Evolutionary conservation across 2,329 filamentous ascomycete species (phyloP), one percentile per base, ranked within the genome.

Genomic region (Aspergillus fructus): DNA sequence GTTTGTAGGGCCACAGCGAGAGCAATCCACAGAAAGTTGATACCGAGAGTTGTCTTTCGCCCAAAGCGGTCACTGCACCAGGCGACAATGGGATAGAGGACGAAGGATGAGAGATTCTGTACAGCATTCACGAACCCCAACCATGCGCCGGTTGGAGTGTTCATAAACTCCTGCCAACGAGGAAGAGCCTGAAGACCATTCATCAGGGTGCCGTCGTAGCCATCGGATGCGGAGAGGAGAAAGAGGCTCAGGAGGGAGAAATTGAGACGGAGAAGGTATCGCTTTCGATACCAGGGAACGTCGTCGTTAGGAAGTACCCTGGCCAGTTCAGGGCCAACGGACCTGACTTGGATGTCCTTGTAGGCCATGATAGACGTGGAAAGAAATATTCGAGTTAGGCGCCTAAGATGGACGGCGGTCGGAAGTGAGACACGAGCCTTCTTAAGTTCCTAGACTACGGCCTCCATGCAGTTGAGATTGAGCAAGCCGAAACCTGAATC

Each of bases 191-290:
- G 54, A 13, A 56, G 48, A 27, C 54, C 40, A n/a, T 56, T 56
- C 21, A 56, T 30, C 15, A 56, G 19, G 17, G 54, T 39, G 15
- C 54, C 54, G 30, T 56, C 54, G n/a, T 46, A 56, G 6, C 54
- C 47, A 30, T 45, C 37, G 30, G 34, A 40, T 13, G 37, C 19
- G 23, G 48, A 40, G 8, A 41, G 21, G 12, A 50, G 33, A 27
- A 40, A 37, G 8, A 50, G 34, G 9, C 33, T n/a, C 34, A 50
- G 23, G 5, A 50, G 19, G 17, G 33, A 15, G 15, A 27, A 23
- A 23, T 50, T 50, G 48, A 50, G 48, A n/a, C 37, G 34, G 34
- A 50, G 48, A 15, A 50, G n/a, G 48, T 41, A 21, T 23, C n/a
- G 34, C 13, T 40, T 50, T 13, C 47, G 34, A 39, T 23, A 50